Evolutionary conservation across 2,329 filamentous ascomycete genomes (phyloP).

Genomic region (Cercospora sp.): DNA sequence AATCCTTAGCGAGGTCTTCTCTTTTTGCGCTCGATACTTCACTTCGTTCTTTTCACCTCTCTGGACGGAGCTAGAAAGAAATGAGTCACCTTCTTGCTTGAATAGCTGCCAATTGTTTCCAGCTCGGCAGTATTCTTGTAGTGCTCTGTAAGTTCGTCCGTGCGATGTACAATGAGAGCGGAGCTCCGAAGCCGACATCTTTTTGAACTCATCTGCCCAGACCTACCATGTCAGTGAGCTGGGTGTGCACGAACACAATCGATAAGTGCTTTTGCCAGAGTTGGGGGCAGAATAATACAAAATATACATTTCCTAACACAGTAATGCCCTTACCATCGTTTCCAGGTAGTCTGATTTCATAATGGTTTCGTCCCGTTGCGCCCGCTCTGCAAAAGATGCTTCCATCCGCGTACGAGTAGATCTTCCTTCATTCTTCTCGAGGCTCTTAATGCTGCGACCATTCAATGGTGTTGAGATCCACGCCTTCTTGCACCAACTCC

Average conservation of each 20-base stretch:
- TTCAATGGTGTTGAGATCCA: constrained; percentile 93
- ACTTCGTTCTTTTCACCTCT: too few species aligned
- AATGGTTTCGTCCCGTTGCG: constrained; percentile 1
- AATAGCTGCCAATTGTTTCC: too few species aligned
- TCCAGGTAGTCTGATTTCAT: not conserved
- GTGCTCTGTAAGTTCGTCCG: too few species aligned
- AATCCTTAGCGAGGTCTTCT: not conserved
- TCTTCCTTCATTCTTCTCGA: not conserved
- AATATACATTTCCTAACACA: not conserved
- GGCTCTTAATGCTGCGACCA: constrained; percentile 88
- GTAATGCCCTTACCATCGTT: not conserved
- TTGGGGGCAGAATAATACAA: not conserved
- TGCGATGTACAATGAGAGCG: too few species aligned
- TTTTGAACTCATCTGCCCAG: too few species aligned
- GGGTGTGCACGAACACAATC: not conserved
- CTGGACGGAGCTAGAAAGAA: too few species aligned
- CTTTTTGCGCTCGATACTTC: not conserved
- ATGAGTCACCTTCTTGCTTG: too few species aligned
- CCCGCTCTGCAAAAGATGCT: not conserved
- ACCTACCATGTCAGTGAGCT: too few species aligned
- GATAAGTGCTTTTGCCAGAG: not conserved
- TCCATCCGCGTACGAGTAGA: not conserved
- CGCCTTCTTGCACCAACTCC: constrained; percentile 96
- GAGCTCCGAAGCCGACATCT: too few species aligned
- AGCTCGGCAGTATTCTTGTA: too few species aligned